Percentiles rank a stretch among this genome's conserved stretches.
Conservation (phyloP, 148 eudicot species). For the Chenopodium suecicum region DNA sequence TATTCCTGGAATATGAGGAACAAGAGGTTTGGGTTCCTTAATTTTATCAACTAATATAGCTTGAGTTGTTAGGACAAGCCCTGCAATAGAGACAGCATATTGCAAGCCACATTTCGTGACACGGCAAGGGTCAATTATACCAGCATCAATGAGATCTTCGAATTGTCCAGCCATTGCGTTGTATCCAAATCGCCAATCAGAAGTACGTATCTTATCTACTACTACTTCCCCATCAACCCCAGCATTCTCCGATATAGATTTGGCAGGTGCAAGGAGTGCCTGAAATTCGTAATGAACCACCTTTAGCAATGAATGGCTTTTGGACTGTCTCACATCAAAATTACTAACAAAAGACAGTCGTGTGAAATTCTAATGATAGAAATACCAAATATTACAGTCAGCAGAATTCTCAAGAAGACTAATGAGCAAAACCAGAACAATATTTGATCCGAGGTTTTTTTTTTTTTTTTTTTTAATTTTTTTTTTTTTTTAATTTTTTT, state of each 20-base stretch:
- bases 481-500: too few relatives aligned
- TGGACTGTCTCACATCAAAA: background rate
- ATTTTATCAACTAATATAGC: conserved; percentile 73
- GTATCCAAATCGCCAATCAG: conserved; percentile 67
- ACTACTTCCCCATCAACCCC: conserved; percentile 84
- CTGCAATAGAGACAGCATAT: conserved; percentile 86
- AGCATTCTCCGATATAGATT: conserved; percentile 74
- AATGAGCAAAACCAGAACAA: background rate
- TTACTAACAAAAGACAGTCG: background rate
- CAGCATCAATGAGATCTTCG: conserved; percentile 79
- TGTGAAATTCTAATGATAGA: background rate
- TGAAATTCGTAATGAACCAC: conserved; percentile 37
- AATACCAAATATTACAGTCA: background rate
- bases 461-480: too few relatives aligned
- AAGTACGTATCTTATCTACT: conserved; percentile 56
- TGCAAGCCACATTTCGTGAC: conserved; percentile 78
- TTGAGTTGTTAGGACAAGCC: conserved; percentile 81
- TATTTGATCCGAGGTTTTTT: background rate
- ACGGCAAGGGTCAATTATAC: conserved; percentile 82
- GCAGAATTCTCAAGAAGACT: background rate
- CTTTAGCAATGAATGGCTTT: background rate
- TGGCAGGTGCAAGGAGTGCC: conserved; percentile 94
- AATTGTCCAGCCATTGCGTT: conserved; percentile 72
- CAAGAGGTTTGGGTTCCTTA: conserved; percentile 54
- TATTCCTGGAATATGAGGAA: conserved; percentile 80